Evolutionary conservation across 192 early-diverging fungal species (phyloP).

Genomic region (Globomyces pollinis-pini): DNA sequence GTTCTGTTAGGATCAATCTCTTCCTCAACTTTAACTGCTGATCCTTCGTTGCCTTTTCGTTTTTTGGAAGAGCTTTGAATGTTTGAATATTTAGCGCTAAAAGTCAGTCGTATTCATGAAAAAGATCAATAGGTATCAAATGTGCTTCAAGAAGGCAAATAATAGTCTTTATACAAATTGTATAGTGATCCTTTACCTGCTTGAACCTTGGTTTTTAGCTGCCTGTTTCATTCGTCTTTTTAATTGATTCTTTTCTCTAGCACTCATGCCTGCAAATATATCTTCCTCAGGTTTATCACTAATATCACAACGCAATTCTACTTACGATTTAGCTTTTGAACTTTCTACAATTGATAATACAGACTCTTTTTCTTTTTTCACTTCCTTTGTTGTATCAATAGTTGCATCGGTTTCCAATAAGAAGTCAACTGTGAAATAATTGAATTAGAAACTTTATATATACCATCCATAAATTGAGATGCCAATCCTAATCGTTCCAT

Average conservation of each 20-base stretch:
- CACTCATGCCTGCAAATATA: slow-evolving; percentile 70
- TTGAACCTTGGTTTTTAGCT: slow-evolving; percentile 69
- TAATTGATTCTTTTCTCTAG: slow-evolving; percentile 76
- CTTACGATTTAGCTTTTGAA: neutral
- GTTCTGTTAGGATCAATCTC: slow-evolving; percentile 12
- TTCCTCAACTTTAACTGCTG: neutral
- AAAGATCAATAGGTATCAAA: neutral
- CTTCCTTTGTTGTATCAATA: slow-evolving; percentile 8
- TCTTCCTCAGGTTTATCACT: slow-evolving; percentile 21
- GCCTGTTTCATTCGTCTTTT: slow-evolving; percentile 82
- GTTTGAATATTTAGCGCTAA: neutral
- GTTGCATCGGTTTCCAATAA: slow-evolving; percentile 80
- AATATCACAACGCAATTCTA: neutral
- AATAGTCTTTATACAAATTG: no score
- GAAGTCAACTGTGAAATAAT: slow-evolving; percentile 57
- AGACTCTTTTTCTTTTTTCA: neutral
- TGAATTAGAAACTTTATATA: neutral
- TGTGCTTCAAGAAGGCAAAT: slow-evolving; percentile 2
- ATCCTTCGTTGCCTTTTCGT: slow-evolving; percentile 14
- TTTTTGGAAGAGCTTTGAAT: slow-evolving; percentile 35
- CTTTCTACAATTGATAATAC: neutral
- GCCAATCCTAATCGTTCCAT: slow-evolving; percentile 78
- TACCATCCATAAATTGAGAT: slow-evolving; percentile 80
- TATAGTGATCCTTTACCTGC: no score
- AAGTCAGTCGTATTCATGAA: slow-evolving; percentile 3